phyloP scores from a whole-genome alignment of 116 monocot species.

The Dioscorea cayenensis region DNA sequence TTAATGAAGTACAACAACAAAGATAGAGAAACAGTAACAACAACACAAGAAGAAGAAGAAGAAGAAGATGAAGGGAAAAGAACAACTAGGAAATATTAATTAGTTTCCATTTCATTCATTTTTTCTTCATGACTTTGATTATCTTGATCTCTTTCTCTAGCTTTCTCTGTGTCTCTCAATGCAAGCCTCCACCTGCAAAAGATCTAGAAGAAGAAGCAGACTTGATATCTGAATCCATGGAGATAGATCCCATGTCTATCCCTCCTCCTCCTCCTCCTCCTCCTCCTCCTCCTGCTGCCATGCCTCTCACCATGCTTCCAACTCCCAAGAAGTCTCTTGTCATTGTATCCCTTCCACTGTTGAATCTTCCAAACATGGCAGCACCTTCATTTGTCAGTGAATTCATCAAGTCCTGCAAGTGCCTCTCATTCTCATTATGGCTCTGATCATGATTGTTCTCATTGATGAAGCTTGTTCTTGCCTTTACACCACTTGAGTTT shows the following conservation, averaged over 20 bases:
- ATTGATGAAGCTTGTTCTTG: slow-evolving; percentile 2
- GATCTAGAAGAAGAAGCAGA: slow-evolving; percentile 5
- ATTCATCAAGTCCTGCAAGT: slow-evolving; percentile 64
- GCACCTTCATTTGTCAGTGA: slow-evolving; percentile 35
- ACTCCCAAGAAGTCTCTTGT: slow-evolving; percentile 5
- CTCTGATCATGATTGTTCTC: slow-evolving; percentile 3
- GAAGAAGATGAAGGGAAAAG: too few relatives aligned
- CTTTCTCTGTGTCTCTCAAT: too few relatives aligned
- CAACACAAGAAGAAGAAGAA: too few relatives aligned
- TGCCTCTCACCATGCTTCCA: slow-evolving; percentile 1
- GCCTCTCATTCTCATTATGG: slow-evolving; percentile 23
- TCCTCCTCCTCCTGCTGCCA: background rate
- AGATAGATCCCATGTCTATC: slow-evolving; percentile 2
- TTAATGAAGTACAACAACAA: too few relatives aligned
- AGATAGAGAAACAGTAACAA: too few relatives aligned
- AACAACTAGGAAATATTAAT: too few relatives aligned
- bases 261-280: background rate
- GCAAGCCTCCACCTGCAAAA: slow-evolving; percentile 7
- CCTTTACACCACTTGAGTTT: background rate
- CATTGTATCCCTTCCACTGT: background rate
- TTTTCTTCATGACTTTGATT: too few relatives aligned
- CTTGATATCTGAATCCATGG: slow-evolving; percentile 7
- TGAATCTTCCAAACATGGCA: background rate
- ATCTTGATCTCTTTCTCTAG: too few relatives aligned
- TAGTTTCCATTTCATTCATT: too few relatives aligned